Base-by-base conservation (phyloP, 169 alveolate species). In the Cryptosporidium parvum region DNA sequence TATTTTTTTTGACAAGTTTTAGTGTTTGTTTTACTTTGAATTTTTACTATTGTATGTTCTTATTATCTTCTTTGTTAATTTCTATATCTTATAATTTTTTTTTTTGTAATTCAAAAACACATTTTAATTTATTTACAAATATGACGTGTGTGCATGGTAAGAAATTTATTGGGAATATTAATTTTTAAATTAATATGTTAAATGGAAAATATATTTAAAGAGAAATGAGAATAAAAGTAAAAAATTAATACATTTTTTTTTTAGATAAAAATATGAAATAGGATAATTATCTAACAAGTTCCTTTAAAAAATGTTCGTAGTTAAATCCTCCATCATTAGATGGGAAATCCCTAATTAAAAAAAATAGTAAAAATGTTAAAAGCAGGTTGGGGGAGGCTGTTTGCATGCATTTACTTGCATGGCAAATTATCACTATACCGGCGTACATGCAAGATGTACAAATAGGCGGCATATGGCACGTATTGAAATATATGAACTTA, bases 261-360 rank as follows among this genome's bases (percentile, higher is more conserved):
- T 3, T 12, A 21, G 33, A 26, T 59, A 21, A 58, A 58, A 31
- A 2, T 31, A 31, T 1, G 35, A 31, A 59, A 10, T 48, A 14
- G 21, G 69, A 42, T 8, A 59, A 68, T n/a, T 45, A 39, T 31
- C 37, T 37, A 42, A 80, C 80, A 23, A 44, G 70, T 35, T 61
- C 80, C 52, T 39, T 80, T 1, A 80, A 42, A 23, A 80, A 80
- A 26, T 45, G 1, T 23, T 80, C 89, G 31, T 80, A 80, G 52
- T 80, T 65, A 31, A 80, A 80, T 37, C 75, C 75, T 14, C 89
- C 89, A 26, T 80, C 89, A 9, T 45, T 23, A 10, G 89, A 31
- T 21, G 89, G 80, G 23, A 80, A 80, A n/a, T 80, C 89, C 37
- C 89, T 80, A 56, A 39, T 35, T 26, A 37, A 18, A 23, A 18